Evolutionary conservation across 108 stramenopile genomes (phyloP).

Genomic region (Craspedostauros australis): DNA sequence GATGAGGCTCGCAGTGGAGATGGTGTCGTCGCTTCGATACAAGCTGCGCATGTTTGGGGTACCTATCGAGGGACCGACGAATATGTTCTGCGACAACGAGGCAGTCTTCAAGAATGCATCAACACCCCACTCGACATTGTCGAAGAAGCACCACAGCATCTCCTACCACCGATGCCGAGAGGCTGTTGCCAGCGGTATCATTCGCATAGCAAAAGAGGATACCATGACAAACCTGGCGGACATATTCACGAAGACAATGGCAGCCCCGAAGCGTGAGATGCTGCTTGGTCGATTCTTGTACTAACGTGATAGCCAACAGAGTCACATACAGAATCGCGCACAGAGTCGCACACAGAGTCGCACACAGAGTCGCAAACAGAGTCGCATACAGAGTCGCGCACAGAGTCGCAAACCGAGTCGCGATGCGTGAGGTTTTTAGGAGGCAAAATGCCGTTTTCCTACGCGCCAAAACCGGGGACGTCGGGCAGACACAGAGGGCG

Average conservation of each 20-base stretch:
- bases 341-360: no score
- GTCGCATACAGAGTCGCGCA: no score
- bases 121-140: conserved; percentile 25
- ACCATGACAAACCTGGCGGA: conserved; percentile 32
- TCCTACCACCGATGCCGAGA: conserved; percentile 35
- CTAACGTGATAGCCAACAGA: no score
- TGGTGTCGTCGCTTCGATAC: conserved; percentile 18
- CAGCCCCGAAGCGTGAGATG: background rate
- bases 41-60: conserved; percentile 34
- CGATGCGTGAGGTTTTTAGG: no score
- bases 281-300: no score
- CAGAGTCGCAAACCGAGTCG: no score
- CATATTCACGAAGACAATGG: conserved; percentile 30
- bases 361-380: no score
- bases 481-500: no score
- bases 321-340: no score
- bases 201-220: conserved; percentile 22
- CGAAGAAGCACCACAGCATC: conserved; percentile 34
- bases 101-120: conserved; percentile 28
- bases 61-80: conserved; percentile 7
- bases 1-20: conserved; percentile 14
- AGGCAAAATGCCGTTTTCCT: no score
- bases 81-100: conserved; percentile 29
- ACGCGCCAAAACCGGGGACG: no score
- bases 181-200: conserved; percentile 24